Conservation (phyloP, 495 filamentous ascomycete species). For the Darksidea phi region DNA sequence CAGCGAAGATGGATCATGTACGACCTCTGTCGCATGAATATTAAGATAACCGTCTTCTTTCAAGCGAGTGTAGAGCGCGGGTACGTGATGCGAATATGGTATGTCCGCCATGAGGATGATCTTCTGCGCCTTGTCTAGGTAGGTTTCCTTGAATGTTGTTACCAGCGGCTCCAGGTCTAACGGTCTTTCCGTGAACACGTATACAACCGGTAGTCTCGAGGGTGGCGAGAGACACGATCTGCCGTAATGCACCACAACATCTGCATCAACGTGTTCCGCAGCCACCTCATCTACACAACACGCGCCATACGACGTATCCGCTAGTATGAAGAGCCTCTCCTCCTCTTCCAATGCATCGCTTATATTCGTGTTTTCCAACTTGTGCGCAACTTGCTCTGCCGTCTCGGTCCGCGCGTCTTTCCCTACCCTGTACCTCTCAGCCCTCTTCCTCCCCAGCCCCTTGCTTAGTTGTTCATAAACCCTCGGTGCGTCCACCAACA, state of each 20-base stretch:
- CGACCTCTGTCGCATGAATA: conserved; percentile 65
- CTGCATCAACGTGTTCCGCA: conserved; percentile 87
- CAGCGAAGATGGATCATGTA: conserved; percentile 73
- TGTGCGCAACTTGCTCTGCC: not conserved
- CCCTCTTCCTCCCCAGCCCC: conserved; percentile 52
- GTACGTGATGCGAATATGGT: conserved; percentile 72
- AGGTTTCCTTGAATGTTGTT: conserved; percentile 65
- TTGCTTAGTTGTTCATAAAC: conserved; percentile 68
- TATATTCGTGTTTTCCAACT: conserved; percentile 11
- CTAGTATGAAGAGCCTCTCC: conserved; percentile 76
- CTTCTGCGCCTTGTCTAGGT: conserved; percentile 60
- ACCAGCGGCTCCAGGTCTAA: conserved; percentile 60
- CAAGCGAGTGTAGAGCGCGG: conserved; percentile 52
- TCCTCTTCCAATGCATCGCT: conserved; percentile 30
- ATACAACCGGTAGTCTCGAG: conserved; percentile 81
- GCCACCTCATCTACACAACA: conserved; percentile 98
- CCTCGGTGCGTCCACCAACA: conserved; percentile 80
- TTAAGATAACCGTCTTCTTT: conserved; percentile 63
- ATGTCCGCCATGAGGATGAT: conserved; percentile 87
- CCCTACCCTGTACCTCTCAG: not conserved
- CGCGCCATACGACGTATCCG: conserved; percentile 92
- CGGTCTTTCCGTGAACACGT: conserved; percentile 77
- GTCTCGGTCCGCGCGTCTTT: conserved; percentile 1
- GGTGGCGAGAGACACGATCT: conserved; percentile 90
- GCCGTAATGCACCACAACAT: conserved; percentile 93